phyloP scores from a whole-genome alignment of 352 stramenopile genomes.

The Globisporangium spiculum region DNA sequence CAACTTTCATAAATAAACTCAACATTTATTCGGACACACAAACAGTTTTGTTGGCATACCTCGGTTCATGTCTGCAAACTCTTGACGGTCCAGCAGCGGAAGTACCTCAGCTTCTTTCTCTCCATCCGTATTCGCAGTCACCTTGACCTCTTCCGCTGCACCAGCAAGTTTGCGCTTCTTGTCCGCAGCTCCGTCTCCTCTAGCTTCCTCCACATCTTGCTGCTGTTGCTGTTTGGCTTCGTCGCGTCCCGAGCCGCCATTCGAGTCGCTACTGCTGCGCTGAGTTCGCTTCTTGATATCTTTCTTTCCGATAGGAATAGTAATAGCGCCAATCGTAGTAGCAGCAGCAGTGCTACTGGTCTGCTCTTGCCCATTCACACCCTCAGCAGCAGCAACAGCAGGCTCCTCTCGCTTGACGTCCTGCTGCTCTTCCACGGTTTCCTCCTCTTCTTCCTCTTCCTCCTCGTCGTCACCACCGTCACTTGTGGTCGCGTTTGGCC shows the following conservation, averaged over 20 bases:
- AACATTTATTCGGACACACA: background rate
- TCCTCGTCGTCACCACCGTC: background rate
- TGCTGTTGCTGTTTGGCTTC: background rate
- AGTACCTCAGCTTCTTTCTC: background rate
- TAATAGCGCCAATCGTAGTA: background rate
- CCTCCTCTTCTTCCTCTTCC: background rate
- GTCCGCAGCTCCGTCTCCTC: slow-evolving; percentile 2
- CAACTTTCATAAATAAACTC: background rate
- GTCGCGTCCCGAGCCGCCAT: background rate
- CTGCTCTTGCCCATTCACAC: background rate
- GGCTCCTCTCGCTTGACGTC: background rate
- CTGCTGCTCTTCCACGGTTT: background rate
- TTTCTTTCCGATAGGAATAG: background rate
- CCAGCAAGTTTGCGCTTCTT: slow-evolving; percentile 11
- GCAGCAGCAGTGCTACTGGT: background rate
- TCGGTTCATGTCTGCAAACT: slow-evolving; percentile 55
- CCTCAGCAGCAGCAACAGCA: background rate
- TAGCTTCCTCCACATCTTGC: background rate
- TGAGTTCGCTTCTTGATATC: slow-evolving; percentile 6
- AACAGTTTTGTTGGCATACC: slow-evolving; percentile 15
- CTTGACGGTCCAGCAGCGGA: slow-evolving; percentile 35
- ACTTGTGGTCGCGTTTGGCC: background rate
- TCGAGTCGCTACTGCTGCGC: background rate
- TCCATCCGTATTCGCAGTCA: background rate
- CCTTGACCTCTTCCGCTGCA: background rate